Conservation (phyloP, 163 green algal genomes). For the Volvox carteri region DNA sequence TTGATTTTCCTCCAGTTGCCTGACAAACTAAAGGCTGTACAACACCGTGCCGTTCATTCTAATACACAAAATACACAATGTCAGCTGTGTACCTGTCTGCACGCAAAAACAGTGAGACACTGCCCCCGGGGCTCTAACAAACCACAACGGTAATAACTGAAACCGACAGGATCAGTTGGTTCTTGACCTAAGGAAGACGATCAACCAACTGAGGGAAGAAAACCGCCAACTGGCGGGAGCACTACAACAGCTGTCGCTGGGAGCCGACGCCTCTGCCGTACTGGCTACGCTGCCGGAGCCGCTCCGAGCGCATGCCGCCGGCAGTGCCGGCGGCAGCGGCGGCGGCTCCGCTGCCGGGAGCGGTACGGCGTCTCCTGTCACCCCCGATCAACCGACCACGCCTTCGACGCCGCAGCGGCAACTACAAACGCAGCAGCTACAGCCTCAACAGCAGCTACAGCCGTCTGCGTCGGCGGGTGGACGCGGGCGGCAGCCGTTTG, state of each 20-base stretch:
- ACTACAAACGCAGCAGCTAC: background rate
- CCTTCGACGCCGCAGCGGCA: background rate
- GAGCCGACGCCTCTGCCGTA: constrained; percentile 58
- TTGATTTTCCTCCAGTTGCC: too few relatives aligned
- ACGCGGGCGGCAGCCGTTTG: background rate
- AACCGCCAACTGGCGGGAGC: constrained; percentile 72
- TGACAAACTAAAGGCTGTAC: too few relatives aligned
- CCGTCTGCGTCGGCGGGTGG: background rate
- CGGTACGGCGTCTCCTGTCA: background rate
- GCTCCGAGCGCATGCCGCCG: constrained; percentile 13
- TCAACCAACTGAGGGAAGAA: constrained; percentile 72
- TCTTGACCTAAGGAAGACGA: constrained; percentile 77
- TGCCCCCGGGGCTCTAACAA: too few relatives aligned
- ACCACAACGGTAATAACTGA: too few relatives aligned
- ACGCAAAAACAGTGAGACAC: too few relatives aligned
- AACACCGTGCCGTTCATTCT: too few relatives aligned
- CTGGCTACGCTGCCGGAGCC: constrained; percentile 64
- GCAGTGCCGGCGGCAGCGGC: background rate
- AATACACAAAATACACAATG: too few relatives aligned
- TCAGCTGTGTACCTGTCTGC: too few relatives aligned
- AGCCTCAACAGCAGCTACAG: background rate
- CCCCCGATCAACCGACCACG: background rate
- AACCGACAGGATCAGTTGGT: constrained; percentile 74
- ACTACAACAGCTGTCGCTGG: constrained; percentile 61
- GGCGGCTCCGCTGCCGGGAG: background rate